phyloP scores from a whole-genome alignment of 305 asterid species.

The Rubia tinctorum region DNA sequence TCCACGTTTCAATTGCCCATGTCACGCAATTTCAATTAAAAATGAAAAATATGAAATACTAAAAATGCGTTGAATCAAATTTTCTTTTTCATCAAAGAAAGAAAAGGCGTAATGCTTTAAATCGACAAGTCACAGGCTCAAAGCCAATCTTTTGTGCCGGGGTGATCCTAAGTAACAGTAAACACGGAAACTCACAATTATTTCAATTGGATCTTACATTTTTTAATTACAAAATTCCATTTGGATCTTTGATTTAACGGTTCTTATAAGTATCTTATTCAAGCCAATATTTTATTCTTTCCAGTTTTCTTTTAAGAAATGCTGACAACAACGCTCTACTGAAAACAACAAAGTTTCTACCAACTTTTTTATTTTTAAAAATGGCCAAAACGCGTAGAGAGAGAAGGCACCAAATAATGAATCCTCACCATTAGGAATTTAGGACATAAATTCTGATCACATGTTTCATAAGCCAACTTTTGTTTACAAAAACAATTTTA shows the following conservation, averaged over 20 bases:
- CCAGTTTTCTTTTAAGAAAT: not conserved
- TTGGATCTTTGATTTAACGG: too few species aligned
- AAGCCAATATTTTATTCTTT: not conserved
- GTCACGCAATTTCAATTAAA: too few species aligned
- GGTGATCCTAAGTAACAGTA: not conserved
- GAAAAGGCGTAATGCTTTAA: not conserved
- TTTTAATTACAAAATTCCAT: too few species aligned
- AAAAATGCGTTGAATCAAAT: too few species aligned
- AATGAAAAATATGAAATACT: too few species aligned
- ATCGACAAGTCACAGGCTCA: not conserved
- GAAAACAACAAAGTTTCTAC: not conserved
- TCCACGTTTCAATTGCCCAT: too few species aligned
- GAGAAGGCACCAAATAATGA: not conserved
- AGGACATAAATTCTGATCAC: not conserved
- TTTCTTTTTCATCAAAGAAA: too few species aligned
- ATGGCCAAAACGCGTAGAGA: not conserved
- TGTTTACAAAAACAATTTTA: too few species aligned
- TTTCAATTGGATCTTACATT: not conserved
- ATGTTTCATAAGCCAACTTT: too few species aligned
- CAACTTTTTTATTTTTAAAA: not conserved
- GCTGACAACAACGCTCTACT: not conserved
- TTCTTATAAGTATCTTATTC: too few species aligned
- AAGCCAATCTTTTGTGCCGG: too few species aligned
- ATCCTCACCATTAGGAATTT: not conserved
- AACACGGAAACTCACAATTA: not conserved